Evolutionary conservation across 768 basidiomycete species (phyloP).

Genomic region (Suillus clintonianus): DNA sequence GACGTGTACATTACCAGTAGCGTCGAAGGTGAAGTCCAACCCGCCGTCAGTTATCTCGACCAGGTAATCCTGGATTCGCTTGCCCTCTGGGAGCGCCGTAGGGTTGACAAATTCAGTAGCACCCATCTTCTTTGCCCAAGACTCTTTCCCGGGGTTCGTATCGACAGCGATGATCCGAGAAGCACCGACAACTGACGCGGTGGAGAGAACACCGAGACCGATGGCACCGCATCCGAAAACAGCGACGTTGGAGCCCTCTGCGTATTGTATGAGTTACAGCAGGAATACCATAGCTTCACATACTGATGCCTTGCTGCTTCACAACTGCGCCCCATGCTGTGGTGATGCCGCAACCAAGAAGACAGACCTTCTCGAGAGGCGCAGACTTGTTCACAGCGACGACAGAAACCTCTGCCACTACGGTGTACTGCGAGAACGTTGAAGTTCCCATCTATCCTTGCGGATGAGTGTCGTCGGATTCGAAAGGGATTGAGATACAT

Average conservation of each 20-base stretch:
- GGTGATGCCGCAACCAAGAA: slow-evolving; percentile 95
- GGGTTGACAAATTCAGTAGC: slow-evolving; percentile 96
- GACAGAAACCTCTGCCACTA: slow-evolving; percentile 95
- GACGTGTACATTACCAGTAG: slow-evolving; percentile 92
- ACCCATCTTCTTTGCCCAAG: slow-evolving; percentile 90
- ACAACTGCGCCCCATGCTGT: slow-evolving; percentile 97
- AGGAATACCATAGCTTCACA: slow-evolving; percentile 24
- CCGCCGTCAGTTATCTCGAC: slow-evolving; percentile 96
- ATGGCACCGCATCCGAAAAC: slow-evolving; percentile 98
- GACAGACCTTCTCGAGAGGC: slow-evolving; percentile 93
- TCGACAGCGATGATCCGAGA: slow-evolving; percentile 92
- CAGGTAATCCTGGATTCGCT: slow-evolving; percentile 85
- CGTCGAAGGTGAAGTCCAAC: slow-evolving; percentile 95
- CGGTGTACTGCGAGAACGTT: slow-evolving; percentile 99
- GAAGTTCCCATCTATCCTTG: slow-evolving; percentile 91
- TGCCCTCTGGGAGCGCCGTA: slow-evolving; percentile 66
- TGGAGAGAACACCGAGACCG: slow-evolving; percentile 89
- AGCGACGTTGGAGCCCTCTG: slow-evolving; percentile 85
- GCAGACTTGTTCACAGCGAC: slow-evolving; percentile 86
- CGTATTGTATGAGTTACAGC: neutral
- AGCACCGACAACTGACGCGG: slow-evolving; percentile 75
- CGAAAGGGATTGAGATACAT: slow-evolving; percentile 30
- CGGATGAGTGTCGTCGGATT: neutral
- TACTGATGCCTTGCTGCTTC: slow-evolving; percentile 87
- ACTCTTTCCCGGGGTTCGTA: slow-evolving; percentile 81